These are phyloP conservation scores for Ogataea parapolymorpha DNA, from an alignment of 805 yeast genomes.

Conservation along the genomic window DNA sequence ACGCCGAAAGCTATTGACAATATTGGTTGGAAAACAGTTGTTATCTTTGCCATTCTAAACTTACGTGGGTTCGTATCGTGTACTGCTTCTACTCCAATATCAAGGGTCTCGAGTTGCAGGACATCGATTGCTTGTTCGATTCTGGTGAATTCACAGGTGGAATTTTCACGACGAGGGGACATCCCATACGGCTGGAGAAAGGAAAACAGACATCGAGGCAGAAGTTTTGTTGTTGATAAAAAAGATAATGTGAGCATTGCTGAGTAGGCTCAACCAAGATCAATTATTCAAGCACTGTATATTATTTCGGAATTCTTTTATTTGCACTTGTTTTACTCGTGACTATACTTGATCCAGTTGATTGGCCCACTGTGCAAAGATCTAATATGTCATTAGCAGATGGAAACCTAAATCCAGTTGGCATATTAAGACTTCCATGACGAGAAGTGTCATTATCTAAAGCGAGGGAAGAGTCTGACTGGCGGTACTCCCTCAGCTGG, in stretches of 20 bases:
- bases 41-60: constrained; percentile 64
- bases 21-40: constrained; percentile 60
- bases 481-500: background rate
- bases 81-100: constrained; percentile 74
- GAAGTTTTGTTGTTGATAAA: background rate
- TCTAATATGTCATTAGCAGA: background rate
- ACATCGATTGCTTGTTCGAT: constrained; percentile 58
- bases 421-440: background rate
- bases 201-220: background rate
- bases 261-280: background rate
- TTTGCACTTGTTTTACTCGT: background rate
- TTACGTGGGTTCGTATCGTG: constrained; percentile 56
- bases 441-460: background rate
- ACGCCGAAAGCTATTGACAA: constrained; percentile 52
- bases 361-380: background rate
- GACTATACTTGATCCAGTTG: background rate
- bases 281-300: background rate
- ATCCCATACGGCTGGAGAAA: background rate
- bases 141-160: constrained; percentile 8
- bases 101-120: constrained; percentile 69
- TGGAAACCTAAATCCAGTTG: background rate
- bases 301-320: background rate
- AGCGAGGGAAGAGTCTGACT: background rate
- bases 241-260: background rate
- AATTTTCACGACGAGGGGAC: background rate